These are phyloP conservation scores for Pinguiococcus pyrenoidosus DNA, from an alignment of 108 stramenopile genomes.

Conservation along the genomic window DNA sequence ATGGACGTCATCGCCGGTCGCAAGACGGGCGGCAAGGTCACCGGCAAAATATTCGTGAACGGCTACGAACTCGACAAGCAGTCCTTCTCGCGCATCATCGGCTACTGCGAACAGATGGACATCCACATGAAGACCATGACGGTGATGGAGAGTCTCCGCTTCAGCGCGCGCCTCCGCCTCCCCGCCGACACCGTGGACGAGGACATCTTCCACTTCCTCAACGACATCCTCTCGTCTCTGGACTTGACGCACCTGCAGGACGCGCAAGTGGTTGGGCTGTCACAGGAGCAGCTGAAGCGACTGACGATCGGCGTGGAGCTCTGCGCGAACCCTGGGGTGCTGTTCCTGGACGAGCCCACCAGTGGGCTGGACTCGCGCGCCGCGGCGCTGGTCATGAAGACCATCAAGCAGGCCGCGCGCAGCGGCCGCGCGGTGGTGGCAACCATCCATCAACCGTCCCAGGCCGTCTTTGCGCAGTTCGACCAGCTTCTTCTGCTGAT, in stretches of 20 bases:
- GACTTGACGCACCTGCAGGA: too few species aligned
- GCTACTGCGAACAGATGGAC: slow-evolving; percentile 82
- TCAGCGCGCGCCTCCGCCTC: slow-evolving; percentile 66
- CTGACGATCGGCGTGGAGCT: slow-evolving; percentile 60
- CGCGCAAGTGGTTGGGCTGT: slow-evolving; percentile 61
- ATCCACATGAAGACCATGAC: slow-evolving; percentile 63
- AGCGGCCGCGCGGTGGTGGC: slow-evolving; percentile 47
- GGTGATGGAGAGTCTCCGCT: slow-evolving; percentile 65
- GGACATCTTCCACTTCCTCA: slow-evolving; percentile 5
- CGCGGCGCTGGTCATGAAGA: slow-evolving; percentile 44
- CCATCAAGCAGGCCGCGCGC: slow-evolving; percentile 28
- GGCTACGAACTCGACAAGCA: slow-evolving; percentile 53
- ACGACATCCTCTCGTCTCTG: too few species aligned
- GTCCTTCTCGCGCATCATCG: slow-evolving; percentile 38
- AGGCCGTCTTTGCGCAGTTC: slow-evolving; percentile 59
- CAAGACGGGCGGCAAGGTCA: slow-evolving; percentile 56
- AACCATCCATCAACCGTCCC: slow-evolving; percentile 70
- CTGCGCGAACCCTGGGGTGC: slow-evolving; percentile 51
- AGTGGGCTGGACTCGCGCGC: slow-evolving; percentile 55
- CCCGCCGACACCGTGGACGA: slow-evolving; percentile 23
- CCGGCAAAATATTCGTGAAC: slow-evolving; percentile 62
- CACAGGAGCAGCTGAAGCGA: slow-evolving; percentile 60
- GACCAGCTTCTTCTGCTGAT: slow-evolving; percentile 55
- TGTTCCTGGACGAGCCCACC: slow-evolving; percentile 53
- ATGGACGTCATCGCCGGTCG: slow-evolving; percentile 66